These are phyloP conservation scores for Coprinopsis cinerea DNA, from an alignment of 768 basidiomycete genomes.

Conservation along the genomic window DNA sequence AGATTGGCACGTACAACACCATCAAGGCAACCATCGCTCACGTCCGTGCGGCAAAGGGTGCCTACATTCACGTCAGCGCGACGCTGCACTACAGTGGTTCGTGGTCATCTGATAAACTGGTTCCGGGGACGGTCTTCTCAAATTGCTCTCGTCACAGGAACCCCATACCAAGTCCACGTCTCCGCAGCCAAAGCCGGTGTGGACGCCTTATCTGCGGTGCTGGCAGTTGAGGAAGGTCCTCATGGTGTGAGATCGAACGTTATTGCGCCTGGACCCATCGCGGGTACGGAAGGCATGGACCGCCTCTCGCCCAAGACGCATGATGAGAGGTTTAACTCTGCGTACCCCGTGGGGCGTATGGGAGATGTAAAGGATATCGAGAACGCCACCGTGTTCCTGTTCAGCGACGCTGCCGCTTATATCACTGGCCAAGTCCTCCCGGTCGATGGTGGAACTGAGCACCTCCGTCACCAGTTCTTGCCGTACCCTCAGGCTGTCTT, in stretches of 20 bases:
- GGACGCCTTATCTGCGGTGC: conserved; percentile 78
- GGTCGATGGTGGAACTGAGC: conserved; percentile 62
- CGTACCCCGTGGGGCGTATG: conserved; percentile 39
- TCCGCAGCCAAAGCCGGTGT: conserved; percentile 94
- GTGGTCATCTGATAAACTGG: conserved; percentile 15
- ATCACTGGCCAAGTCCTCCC: conserved; percentile 72
- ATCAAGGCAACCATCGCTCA: conserved; percentile 85
- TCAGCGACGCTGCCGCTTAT: conserved; percentile 73
- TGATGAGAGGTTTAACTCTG: conserved; percentile 11
- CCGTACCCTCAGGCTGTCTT: conserved; percentile 64
- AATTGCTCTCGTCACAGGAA: conserved; percentile 36
- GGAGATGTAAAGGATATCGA: conserved; percentile 62
- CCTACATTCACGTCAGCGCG: conserved; percentile 87
- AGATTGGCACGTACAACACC: conserved; percentile 93
- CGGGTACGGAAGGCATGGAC: conserved; percentile 66
- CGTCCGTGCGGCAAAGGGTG: conserved; percentile 63
- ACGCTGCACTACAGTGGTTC: conserved; percentile 80
- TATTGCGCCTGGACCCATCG: conserved; percentile 80
- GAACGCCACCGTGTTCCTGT: conserved; percentile 71
- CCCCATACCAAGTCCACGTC: conserved; percentile 87
- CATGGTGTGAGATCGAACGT: conserved; percentile 89
- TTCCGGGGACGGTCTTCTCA: background rate
- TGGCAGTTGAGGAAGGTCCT: conserved; percentile 94
- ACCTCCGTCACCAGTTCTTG: conserved; percentile 39
- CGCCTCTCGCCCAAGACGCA: conserved; percentile 40